phyloP scores from a whole-genome alignment of 306 rosid genomes.

The Albizia julibrissin region DNA sequence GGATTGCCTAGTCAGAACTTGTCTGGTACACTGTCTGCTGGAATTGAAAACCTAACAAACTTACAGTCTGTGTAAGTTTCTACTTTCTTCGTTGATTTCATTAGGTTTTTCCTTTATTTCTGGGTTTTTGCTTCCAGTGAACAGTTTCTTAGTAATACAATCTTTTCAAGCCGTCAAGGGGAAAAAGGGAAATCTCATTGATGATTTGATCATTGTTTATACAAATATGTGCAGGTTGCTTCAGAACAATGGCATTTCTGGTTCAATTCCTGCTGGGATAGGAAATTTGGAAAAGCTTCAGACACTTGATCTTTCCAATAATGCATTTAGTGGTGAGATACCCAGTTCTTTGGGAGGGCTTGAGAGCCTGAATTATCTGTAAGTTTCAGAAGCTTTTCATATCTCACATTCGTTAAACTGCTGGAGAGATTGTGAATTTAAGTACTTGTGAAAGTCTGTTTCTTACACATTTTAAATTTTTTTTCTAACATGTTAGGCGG shows the following conservation, averaged over 20 bases:
- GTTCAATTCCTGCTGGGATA: constrained; percentile 72
- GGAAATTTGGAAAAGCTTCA: constrained; percentile 86
- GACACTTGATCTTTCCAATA: constrained; percentile 94
- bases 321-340: constrained; percentile 66
- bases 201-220: constrained; percentile 20
- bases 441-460: constrained; percentile 14
- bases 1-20: constrained; percentile 97
- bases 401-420: not conserved
- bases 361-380: constrained; percentile 87
- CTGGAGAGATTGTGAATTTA: constrained; percentile 21
- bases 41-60: constrained; percentile 80
- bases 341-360: constrained; percentile 86
- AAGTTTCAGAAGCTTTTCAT: constrained; percentile 44
- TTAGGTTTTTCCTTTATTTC: not conserved
- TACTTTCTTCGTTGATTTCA: not conserved
- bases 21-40: constrained; percentile 85
- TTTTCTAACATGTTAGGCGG: constrained; percentile 66
- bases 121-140: constrained; percentile 11
- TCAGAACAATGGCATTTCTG: constrained; percentile 90
- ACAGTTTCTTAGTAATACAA: not conserved
- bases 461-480: constrained; percentile 33
- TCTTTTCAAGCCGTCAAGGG: not conserved
- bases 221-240: constrained; percentile 61
- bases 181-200: not conserved
- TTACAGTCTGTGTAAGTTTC: constrained; percentile 87